Conservation (phyloP, 1,284 basidiomycete genomes). For the Tylopilus orsonianus region DNA sequence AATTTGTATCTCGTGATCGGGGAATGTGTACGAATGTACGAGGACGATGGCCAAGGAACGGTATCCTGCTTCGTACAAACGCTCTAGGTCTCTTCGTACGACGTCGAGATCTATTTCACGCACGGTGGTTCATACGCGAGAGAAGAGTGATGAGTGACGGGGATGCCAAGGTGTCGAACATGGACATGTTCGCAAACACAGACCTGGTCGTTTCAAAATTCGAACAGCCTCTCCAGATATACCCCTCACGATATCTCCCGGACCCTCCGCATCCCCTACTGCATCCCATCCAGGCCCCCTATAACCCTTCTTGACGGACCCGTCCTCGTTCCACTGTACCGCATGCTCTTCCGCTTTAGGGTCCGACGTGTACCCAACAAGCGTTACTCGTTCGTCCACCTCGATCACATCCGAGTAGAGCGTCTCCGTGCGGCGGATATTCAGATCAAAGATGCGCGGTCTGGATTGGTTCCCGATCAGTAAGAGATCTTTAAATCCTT, state of each 20-base stretch:
- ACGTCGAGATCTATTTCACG: constrained; percentile 49
- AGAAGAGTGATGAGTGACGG: constrained; percentile 7
- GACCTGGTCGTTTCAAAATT: constrained; percentile 75
- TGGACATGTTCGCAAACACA: not conserved
- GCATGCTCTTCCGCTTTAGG: constrained; percentile 76
- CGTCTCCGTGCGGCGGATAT: constrained; percentile 77
- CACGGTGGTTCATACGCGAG: not conserved
- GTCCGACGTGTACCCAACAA: constrained; percentile 91
- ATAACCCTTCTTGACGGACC: constrained; percentile 68
- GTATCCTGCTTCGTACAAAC: constrained; percentile 75
- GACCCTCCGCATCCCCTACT: constrained; percentile 65
- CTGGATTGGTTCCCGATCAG: constrained; percentile 93
- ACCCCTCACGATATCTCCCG: constrained; percentile 78
- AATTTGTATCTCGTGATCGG: constrained; percentile 75
- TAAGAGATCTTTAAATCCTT: constrained; percentile 89
- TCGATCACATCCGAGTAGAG: constrained; percentile 84
- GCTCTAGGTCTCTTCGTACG: constrained; percentile 61
- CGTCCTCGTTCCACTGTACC: constrained; percentile 71
- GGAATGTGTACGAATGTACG: constrained; percentile 91
- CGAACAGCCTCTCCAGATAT: constrained; percentile 91
- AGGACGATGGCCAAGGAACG: constrained; percentile 85
- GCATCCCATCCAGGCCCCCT: constrained; percentile 74
- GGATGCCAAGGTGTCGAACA: not conserved
- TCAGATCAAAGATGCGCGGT: constrained; percentile 86
- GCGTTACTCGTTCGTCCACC: constrained; percentile 92